Evolutionary conservation across 108 stramenopile species (phyloP).

Genomic region (Fragilariopsis cylindrus): DNA sequence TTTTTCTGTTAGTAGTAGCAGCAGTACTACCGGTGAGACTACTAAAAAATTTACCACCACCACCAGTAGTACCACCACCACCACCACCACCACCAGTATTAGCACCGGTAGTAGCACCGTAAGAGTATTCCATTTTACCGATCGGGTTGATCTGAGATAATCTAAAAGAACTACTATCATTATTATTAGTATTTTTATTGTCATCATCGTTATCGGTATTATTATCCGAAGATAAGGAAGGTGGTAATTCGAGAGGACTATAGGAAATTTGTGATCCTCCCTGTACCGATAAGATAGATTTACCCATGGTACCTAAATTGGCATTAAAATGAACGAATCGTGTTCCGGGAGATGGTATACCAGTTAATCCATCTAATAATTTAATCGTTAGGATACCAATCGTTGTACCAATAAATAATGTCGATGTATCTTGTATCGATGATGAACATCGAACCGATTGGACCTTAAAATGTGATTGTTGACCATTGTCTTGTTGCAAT

Average conservation of each 20-base stretch:
- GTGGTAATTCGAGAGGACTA: slow-evolving; percentile 30
- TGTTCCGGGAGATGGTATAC: slow-evolving; percentile 33
- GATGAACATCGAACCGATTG: slow-evolving; percentile 27
- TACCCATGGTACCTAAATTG: slow-evolving; percentile 40
- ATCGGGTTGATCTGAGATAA: slow-evolving; percentile 9
- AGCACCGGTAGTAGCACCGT: background rate
- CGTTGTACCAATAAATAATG: slow-evolving; percentile 35
- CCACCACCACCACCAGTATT: background rate
- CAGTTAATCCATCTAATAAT: slow-evolving; percentile 34
- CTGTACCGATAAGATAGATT: slow-evolving; percentile 32
- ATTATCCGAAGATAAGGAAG: background rate
- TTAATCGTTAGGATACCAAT: slow-evolving; percentile 42
- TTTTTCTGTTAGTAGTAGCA: background rate
- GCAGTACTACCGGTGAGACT: background rate
- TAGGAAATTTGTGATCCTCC: slow-evolving; percentile 37
- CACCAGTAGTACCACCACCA: slow-evolving; percentile 9
- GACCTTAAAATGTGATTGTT: slow-evolving; percentile 24
- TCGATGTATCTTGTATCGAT: slow-evolving; percentile 28
- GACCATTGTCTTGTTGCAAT: background rate
- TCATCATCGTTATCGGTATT: background rate
- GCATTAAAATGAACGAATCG: slow-evolving; percentile 51
- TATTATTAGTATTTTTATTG: background rate
- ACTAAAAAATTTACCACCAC: slow-evolving; percentile 14
- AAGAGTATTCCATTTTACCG: slow-evolving; percentile 6
- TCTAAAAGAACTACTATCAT: background rate